These are phyloP conservation scores for Pythium rishiriense DNA, from an alignment of 352 stramenopile genomes.

Conservation along the genomic window DNA sequence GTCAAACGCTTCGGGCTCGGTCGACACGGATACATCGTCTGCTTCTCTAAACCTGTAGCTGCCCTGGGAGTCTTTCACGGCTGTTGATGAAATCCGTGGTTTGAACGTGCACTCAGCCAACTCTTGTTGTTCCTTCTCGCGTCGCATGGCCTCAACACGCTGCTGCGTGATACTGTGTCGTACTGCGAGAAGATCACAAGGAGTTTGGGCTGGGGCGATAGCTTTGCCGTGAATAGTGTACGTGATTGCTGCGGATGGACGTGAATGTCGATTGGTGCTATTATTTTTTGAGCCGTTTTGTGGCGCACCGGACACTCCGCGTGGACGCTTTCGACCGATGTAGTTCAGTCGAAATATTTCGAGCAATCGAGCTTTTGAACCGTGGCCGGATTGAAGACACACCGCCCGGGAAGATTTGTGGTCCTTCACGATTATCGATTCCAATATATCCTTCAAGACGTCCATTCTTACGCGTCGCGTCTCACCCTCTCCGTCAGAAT, in stretches of 20 bases:
- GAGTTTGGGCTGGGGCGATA: neutral
- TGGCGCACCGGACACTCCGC: neutral
- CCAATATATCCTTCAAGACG: constrained; percentile 28
- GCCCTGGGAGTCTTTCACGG: constrained; percentile 8
- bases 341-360: constrained; percentile 45
- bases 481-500: constrained; percentile 22
- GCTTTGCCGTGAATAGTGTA: constrained; percentile 25
- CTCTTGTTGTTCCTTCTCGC: constrained; percentile 38
- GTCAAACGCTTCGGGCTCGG: constrained; percentile 34
- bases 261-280: neutral
- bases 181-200: constrained; percentile 34
- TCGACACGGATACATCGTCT: neutral
- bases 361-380: constrained; percentile 14
- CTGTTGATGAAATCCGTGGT: constrained; percentile 24
- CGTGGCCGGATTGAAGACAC: neutral
- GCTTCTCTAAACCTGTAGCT: constrained; percentile 3
- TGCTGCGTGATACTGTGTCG: constrained; percentile 28
- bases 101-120: constrained; percentile 60
- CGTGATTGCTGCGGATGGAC: neutral
- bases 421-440: constrained; percentile 26
- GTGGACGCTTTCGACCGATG: constrained; percentile 29
- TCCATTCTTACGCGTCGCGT: constrained; percentile 9
- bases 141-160: constrained; percentile 36
- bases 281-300: neutral
- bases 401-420: neutral